Evolutionary conservation across 1,284 basidiomycete species (phyloP).

Genomic region (Neolentinus lepideus): DNA sequence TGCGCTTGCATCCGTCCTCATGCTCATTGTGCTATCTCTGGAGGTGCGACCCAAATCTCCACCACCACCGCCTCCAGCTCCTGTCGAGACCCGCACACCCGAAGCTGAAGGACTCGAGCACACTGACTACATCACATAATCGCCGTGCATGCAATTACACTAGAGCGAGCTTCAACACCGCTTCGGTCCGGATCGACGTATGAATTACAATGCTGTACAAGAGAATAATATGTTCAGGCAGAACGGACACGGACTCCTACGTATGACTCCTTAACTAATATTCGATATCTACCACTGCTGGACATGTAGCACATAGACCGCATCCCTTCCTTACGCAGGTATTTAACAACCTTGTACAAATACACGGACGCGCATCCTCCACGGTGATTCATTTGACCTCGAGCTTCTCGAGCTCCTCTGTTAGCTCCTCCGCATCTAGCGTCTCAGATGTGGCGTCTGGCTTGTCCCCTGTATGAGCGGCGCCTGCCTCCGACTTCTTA

Average conservation of each 20-base stretch:
- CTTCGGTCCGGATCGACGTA: too few species aligned
- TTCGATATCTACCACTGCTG: neutral
- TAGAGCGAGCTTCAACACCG: neutral
- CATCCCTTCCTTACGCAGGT: neutral
- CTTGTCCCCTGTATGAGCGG: neutral
- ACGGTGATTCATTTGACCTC: conserved; percentile 22
- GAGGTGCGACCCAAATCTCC: conserved; percentile 39
- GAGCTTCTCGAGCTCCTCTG: conserved; percentile 38
- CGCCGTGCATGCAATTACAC: neutral
- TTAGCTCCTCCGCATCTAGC: conserved; percentile 23
- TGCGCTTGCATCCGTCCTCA: conserved; percentile 54
- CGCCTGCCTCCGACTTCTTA: conserved; percentile 1
- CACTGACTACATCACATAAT: conserved; percentile 26
- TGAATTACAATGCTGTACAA: neutral
- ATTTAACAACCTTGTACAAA: conserved; percentile 1
- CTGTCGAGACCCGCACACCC: conserved; percentile 16
- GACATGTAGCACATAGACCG: neutral
- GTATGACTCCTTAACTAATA: neutral
- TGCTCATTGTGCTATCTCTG: conserved; percentile 61
- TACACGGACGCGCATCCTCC: neutral
- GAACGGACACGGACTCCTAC: neutral
- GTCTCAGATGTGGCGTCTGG: neutral
- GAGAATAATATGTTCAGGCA: neutral
- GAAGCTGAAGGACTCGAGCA: conserved; percentile 21
- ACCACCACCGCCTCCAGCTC: conserved; percentile 27